A percentile compares a stretch with the other conserved stretches of the same genome.
These are phyloP conservation scores for Carex littledalei DNA, from an alignment of 176 grass and related monocot genomes.

Conservation along the genomic window DNA sequence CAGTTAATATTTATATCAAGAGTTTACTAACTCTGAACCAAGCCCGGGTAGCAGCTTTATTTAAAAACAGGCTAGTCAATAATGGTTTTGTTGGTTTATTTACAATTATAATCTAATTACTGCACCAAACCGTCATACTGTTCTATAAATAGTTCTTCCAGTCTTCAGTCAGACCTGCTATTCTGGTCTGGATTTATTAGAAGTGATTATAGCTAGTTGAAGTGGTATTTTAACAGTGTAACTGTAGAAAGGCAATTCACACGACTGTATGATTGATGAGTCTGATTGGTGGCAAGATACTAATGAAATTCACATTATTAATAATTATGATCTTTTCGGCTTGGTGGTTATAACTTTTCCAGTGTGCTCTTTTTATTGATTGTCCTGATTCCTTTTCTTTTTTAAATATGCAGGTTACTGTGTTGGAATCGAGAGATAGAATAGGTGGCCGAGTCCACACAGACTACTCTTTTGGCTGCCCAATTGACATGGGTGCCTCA, in stretches of 20 bases:
- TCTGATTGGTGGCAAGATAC: not conserved
- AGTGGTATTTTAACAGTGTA: not conserved
- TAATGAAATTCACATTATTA: not conserved
- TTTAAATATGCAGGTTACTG: conserved; percentile 48
- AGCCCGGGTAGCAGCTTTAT: not conserved
- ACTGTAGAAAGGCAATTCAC: not conserved
- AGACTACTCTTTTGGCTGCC: conserved; percentile 96
- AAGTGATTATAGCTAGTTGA: not conserved
- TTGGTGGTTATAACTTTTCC: not conserved
- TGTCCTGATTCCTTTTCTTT: not conserved
- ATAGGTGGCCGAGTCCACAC: conserved; percentile 91
- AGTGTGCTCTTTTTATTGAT: not conserved
- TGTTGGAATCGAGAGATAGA: conserved; percentile 78
- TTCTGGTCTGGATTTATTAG: not conserved
- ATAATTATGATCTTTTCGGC: not conserved
- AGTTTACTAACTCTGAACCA: not conserved
- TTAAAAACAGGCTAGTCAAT: not conserved
- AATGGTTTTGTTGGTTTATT: not conserved
- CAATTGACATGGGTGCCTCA: conserved; percentile 98
- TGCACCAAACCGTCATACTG: not conserved
- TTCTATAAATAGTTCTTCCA: not conserved
- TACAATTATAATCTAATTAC: not conserved
- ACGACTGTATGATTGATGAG: not conserved
- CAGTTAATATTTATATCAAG: not conserved
- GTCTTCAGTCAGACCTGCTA: not conserved